Conservation (phyloP, 2,329 filamentous ascomycete genomes). For the Stromatinia cepivora region DNA sequence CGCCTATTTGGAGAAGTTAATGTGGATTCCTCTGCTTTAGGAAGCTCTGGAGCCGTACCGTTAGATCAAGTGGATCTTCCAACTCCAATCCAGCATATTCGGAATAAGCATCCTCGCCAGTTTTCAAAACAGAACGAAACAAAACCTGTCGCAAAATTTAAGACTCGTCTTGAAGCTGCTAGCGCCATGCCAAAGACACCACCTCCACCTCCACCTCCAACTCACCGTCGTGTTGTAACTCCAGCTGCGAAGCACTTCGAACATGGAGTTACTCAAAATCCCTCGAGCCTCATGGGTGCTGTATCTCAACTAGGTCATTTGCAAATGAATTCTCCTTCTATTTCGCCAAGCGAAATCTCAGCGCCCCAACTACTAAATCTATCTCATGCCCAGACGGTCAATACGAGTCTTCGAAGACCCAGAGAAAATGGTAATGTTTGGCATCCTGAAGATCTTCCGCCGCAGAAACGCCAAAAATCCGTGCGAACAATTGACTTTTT, state of each 20-base stretch:
- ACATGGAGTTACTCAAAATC: slow-evolving; percentile 18
- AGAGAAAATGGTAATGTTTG: slow-evolving; percentile 36
- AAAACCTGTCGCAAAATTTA: background rate
- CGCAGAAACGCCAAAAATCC: slow-evolving; percentile 52
- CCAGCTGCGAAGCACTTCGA: slow-evolving; percentile 22
- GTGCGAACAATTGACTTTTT: slow-evolving; percentile 59
- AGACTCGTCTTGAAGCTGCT: background rate
- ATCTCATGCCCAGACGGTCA: slow-evolving; percentile 24
- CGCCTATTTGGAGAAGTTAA: slow-evolving; percentile 41
- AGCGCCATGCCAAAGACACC: slow-evolving; percentile 19
- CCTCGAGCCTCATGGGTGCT: slow-evolving; percentile 39
- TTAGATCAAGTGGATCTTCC: slow-evolving; percentile 37
- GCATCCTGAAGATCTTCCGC: slow-evolving; percentile 39
- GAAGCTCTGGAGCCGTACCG: slow-evolving; percentile 40
- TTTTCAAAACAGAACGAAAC: slow-evolving; percentile 23
- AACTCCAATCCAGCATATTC: slow-evolving; percentile 26
- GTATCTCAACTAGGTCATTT: slow-evolving; percentile 41
- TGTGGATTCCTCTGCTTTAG: slow-evolving; percentile 35
- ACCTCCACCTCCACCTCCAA: slow-evolving; percentile 29
- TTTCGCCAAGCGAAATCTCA: slow-evolving; percentile 21
- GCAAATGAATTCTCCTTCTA: slow-evolving; percentile 39
- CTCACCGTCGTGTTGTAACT: slow-evolving; percentile 8
- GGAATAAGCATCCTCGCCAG: background rate
- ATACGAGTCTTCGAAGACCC: slow-evolving; percentile 37
- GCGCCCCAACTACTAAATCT: slow-evolving; percentile 26